Conservation (phyloP, 805 yeast genomes). For the Teunomyces cretensis region DNA sequence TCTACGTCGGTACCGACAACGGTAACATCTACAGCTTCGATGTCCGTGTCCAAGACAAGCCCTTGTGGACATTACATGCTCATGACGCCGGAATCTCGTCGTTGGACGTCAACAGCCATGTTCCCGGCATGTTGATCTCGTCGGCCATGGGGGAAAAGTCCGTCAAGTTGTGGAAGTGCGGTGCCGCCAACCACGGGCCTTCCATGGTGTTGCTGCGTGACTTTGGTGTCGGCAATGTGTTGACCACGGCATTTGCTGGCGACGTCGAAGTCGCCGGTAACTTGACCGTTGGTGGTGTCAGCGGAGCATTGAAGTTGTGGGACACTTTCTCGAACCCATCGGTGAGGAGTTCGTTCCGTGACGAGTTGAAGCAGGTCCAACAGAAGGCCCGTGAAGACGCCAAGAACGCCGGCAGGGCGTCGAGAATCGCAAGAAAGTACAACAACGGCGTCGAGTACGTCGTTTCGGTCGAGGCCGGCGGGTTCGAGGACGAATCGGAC, state of each 20-base stretch:
- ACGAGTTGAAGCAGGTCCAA: constrained; percentile 57
- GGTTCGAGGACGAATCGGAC: constrained; percentile 53
- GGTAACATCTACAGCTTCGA: constrained; percentile 91
- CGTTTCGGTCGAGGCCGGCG: constrained; percentile 63
- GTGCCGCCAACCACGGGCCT: constrained; percentile 49
- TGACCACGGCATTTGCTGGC: constrained; percentile 78
- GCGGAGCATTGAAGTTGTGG: constrained; percentile 86
- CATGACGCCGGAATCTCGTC: constrained; percentile 93
- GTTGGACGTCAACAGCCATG: constrained; percentile 62
- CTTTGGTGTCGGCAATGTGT: constrained; percentile 91
- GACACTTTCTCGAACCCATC: constrained; percentile 82
- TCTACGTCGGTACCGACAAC: constrained; percentile 87
- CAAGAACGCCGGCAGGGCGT: constrained; percentile 52
- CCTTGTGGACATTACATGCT: constrained; percentile 95
- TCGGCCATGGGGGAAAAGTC: constrained; percentile 89
- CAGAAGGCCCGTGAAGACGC: constrained; percentile 59
- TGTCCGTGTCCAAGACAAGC: constrained; percentile 63
- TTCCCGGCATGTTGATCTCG: constrained; percentile 77
- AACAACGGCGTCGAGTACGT: constrained; percentile 52
- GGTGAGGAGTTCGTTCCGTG: constrained; percentile 67
- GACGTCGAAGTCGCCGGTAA: constrained; percentile 86
- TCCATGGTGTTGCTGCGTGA: constrained; percentile 89
- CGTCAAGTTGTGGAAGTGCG: constrained; percentile 84
- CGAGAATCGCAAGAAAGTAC: constrained; percentile 77
- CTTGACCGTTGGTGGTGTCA: constrained; percentile 83